These are phyloP conservation scores for Nectriaceae sp. DNA, from an alignment of 2,329 filamentous ascomycete species.

Conservation along the genomic window DNA sequence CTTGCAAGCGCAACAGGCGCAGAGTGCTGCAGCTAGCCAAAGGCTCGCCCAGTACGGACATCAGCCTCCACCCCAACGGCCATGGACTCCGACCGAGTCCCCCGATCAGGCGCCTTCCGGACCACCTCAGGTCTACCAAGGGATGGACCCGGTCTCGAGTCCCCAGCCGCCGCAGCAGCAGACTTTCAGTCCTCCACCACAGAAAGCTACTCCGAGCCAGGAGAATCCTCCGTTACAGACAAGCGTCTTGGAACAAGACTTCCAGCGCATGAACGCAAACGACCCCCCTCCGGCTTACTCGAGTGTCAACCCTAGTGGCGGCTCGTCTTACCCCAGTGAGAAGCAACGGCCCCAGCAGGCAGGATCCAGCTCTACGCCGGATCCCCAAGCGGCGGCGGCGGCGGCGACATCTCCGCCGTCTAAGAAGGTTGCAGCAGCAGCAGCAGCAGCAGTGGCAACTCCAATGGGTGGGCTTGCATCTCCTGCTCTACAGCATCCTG, in stretches of 20 bases:
- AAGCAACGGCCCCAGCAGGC: conserved; percentile 61
- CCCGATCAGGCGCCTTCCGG: conserved; percentile 86
- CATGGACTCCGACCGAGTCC: conserved; percentile 94
- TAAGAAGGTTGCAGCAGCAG: conserved; percentile 29
- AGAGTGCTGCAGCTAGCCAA: conserved; percentile 81
- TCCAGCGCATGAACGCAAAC: conserved; percentile 78
- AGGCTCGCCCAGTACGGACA: conserved; percentile 75
- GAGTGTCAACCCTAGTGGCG: conserved; percentile 60
- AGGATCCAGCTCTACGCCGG: neutral
- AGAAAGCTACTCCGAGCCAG: conserved; percentile 44
- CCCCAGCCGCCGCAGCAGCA: conserved; percentile 44
- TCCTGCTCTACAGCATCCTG: conserved; percentile 57
- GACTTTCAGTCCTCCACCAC: conserved; percentile 40
- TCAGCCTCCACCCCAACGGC: conserved; percentile 50
- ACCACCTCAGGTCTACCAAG: conserved; percentile 89
- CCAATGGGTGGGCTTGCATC: conserved; percentile 40
- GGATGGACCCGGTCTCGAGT: conserved; percentile 67
- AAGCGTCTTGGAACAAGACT: conserved; percentile 81
- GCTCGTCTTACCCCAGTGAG: conserved; percentile 73
- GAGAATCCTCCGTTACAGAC: conserved; percentile 51
- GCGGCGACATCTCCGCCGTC: conserved; percentile 24
- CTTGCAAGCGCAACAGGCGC: conserved; percentile 59
- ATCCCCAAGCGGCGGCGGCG: conserved; percentile 4
- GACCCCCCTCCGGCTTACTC: conserved; percentile 96
- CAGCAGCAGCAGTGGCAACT: conserved; percentile 23